Evolutionary conservation across 768 basidiomycete genomes (phyloP).

Genomic region (Auricularia auricula-judae): DNA sequence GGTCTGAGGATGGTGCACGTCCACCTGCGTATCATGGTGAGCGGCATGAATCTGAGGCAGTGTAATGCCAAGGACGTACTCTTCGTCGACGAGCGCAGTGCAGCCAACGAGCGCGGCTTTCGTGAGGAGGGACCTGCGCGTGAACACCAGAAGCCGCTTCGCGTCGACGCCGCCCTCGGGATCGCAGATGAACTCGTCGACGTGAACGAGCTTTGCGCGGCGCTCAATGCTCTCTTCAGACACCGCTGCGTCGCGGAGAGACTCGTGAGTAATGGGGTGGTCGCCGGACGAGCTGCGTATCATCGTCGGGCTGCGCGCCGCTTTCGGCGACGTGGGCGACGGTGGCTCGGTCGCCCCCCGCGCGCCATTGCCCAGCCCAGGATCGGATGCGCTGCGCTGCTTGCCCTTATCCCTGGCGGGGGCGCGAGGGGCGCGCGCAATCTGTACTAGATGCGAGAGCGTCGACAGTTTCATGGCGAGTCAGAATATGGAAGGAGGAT

Average conservation of each 20-base stretch:
- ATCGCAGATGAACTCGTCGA: background rate
- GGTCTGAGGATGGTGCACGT: slow-evolving; percentile 46
- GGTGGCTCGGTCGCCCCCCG: background rate
- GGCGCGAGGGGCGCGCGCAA: background rate
- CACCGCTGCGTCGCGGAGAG: slow-evolving; percentile 9
- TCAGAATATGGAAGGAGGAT: background rate
- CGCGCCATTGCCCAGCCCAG: background rate
- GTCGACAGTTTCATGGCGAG: background rate
- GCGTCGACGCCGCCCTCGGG: slow-evolving; percentile 24
- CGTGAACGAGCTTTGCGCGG: background rate
- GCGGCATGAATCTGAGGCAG: slow-evolving; percentile 9
- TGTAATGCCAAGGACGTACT: slow-evolving; percentile 33
- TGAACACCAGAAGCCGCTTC: slow-evolving; percentile 38
- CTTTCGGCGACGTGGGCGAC: slow-evolving; percentile 23
- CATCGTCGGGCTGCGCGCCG: slow-evolving; percentile 12
- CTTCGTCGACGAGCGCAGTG: slow-evolving; percentile 57
- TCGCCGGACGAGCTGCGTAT: slow-evolving; percentile 28
- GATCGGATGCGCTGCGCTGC: background rate
- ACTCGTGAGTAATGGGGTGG: slow-evolving; percentile 25
- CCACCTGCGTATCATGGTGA: slow-evolving; percentile 37
- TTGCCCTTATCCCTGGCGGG: background rate
- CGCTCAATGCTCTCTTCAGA: background rate
- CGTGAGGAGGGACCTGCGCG: slow-evolving; percentile 40
- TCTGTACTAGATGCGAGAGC: background rate
- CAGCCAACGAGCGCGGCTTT: slow-evolving; percentile 38